A percentile compares a stretch with the other conserved stretches of the same genome.
Evolutionary conservation across 2,329 filamentous ascomycete genomes (phyloP).

Genomic region (Huntiella decipiens): DNA sequence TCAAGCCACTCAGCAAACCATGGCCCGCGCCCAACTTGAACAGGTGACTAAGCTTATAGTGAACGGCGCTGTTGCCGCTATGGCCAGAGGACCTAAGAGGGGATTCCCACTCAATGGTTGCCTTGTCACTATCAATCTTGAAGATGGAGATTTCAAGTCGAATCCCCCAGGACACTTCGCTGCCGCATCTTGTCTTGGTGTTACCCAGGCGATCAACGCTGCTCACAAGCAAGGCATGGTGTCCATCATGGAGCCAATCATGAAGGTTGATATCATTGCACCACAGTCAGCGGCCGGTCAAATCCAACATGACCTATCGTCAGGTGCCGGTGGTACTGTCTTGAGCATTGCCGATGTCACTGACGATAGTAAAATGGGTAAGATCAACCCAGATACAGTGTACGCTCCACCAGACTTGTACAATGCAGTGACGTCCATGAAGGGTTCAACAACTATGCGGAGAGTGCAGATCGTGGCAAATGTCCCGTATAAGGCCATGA

Average conservation of each 20-base stretch:
- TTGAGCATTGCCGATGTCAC: conserved; percentile 46
- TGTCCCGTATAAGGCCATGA: conserved; percentile 91
- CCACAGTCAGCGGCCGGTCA: conserved; percentile 64
- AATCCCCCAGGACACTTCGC: conserved; percentile 51
- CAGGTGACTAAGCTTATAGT: conserved; percentile 41
- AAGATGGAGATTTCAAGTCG: conserved; percentile 33
- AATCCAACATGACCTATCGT: conserved; percentile 65
- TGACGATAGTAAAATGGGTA: conserved; percentile 18
- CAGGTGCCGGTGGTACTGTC: conserved; percentile 52
- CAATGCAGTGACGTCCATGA: conserved; percentile 37
- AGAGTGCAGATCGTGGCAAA: conserved; percentile 57
- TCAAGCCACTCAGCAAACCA: conserved; percentile 3
- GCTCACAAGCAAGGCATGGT: conserved; percentile 34
- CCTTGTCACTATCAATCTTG: conserved; percentile 47
- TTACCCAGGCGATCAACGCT: conserved; percentile 48
- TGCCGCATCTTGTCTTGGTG: conserved; percentile 40
- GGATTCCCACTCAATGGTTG: conserved; percentile 64
- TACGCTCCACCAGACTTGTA: conserved; percentile 82
- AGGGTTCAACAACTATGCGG: conserved; percentile 28
- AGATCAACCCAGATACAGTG: conserved; percentile 23
- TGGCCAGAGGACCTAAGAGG: conserved; percentile 68
- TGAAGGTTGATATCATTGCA: conserved; percentile 72
- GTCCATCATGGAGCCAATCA: conserved; percentile 76
- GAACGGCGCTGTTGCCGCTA: conserved; percentile 65
- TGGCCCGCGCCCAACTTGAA: conserved; percentile 17